Evolutionary conservation across 306 rosid genomes (phyloP).

Genomic region (Arachis hypogaea): DNA sequence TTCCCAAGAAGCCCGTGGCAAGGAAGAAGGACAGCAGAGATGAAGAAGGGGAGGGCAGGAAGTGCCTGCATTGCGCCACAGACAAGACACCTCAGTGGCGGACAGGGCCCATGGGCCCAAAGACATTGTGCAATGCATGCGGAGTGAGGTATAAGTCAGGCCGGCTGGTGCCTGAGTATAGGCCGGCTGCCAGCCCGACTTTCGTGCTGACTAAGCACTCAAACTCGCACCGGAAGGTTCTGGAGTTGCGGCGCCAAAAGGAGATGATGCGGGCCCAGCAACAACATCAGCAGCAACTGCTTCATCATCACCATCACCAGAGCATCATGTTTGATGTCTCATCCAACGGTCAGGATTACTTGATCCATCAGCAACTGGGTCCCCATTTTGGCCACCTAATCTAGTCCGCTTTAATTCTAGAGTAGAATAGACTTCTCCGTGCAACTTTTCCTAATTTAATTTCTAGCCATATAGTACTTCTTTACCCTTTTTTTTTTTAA

Average conservation of each 20-base stretch:
- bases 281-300: slow-evolving; percentile 50
- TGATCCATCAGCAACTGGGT: slow-evolving; percentile 75
- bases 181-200: slow-evolving; percentile 96
- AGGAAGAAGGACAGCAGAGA: slow-evolving; percentile 63
- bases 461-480: no score
- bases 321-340: slow-evolving; percentile 57
- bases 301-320: slow-evolving; percentile 47
- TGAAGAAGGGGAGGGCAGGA: slow-evolving; percentile 55
- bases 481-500: no score
- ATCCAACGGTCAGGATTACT: slow-evolving; percentile 77
- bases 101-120: slow-evolving; percentile 89
- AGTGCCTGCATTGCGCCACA: slow-evolving; percentile 86
- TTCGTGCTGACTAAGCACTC: slow-evolving; percentile 90
- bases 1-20: slow-evolving; percentile 44
- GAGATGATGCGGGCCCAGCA: slow-evolving; percentile 54
- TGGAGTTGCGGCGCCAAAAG: slow-evolving; percentile 92
- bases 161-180: slow-evolving; percentile 79
- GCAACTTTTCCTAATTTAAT: no score
- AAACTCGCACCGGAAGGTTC: slow-evolving; percentile 89
- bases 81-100: slow-evolving; percentile 97
- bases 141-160: slow-evolving; percentile 93
- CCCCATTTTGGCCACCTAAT: slow-evolving; percentile 69
- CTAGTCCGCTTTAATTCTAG: slow-evolving; percentile 20
- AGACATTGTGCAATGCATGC: slow-evolving; percentile 82
- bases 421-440: no score